Conservation (phyloP, 179 eudicot genomes). For the Monotropa hypopitys region DNA sequence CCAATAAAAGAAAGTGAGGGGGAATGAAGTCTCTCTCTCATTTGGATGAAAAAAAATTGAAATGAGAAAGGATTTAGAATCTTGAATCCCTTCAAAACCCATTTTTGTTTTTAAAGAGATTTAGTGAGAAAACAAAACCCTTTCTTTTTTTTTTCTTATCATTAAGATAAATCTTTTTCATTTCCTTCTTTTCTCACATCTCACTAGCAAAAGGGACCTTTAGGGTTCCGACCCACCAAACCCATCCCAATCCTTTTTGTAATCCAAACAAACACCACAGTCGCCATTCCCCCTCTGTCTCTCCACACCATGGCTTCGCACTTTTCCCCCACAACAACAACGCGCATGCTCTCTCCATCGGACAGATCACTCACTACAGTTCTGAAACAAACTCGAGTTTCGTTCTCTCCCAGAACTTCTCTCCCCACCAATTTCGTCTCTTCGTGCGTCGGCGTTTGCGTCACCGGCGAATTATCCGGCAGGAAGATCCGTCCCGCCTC, state of each 20-base stretch:
- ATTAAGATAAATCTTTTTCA: no score
- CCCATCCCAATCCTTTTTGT: not conserved
- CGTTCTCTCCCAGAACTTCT: conserved; percentile 25
- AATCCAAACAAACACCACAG: not conserved
- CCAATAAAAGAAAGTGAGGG: no score
- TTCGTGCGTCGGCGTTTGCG: conserved; percentile 35
- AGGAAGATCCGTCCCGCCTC: conserved; percentile 42
- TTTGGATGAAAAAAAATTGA: no score
- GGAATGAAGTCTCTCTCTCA: no score
- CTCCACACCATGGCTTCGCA: conserved; percentile 18
- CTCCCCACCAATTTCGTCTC: conserved; percentile 42
- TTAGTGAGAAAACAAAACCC: no score
- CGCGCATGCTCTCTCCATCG: conserved; percentile 15
- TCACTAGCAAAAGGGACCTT: no score
- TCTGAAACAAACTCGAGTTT: conserved; percentile 2
- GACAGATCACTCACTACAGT: not conserved
- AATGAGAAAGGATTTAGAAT: no score
- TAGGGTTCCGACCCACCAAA: not conserved
- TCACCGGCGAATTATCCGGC: conserved; percentile 49
- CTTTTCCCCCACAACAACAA: conserved; percentile 16
- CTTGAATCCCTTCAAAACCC: no score
- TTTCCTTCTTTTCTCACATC: no score
- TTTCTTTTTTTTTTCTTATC: no score
- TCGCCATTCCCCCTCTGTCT: not conserved
- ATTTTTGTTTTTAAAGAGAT: no score